Conservation (phyloP, 345 rosid genomes). For the Angophora floribunda region DNA sequence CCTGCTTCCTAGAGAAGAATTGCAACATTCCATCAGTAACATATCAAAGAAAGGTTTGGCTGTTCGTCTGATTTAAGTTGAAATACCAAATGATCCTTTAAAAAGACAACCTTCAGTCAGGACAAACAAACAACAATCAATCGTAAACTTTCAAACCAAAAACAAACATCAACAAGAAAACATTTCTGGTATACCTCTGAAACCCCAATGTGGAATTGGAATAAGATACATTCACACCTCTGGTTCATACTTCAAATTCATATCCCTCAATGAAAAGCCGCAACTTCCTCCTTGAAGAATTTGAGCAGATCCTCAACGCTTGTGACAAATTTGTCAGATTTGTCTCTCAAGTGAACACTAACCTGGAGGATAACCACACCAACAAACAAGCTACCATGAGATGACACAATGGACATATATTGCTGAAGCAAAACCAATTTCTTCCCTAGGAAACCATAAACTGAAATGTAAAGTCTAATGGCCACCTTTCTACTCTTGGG, state of each 20-base stretch:
- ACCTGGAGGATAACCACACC: conserved; percentile 34
- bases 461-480: not conserved
- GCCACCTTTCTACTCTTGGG: not conserved
- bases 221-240: no score
- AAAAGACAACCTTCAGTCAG: no score
- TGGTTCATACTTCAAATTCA: not conserved
- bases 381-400: not conserved
- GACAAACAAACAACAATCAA: no score
- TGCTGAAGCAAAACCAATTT: not conserved
- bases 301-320: conserved; percentile 43
- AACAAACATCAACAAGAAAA: no score
- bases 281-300: conserved; percentile 38
- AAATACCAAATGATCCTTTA: no score
- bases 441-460: fast-evolving
- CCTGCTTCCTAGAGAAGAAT: not conserved
- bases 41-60: not conserved
- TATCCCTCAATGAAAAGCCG: conserved; percentile 27
- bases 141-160: no score
- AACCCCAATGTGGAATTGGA: no score
- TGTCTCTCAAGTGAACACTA: conserved; percentile 64
- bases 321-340: conserved; percentile 41
- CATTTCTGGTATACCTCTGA: no score
- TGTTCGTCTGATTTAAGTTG: not conserved
- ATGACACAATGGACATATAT: not conserved
- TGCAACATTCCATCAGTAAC: fast-evolving